These are phyloP conservation scores for Hypoxylon sp. DNA, from an alignment of 2,329 filamentous ascomycete genomes.

Conservation along the genomic window DNA sequence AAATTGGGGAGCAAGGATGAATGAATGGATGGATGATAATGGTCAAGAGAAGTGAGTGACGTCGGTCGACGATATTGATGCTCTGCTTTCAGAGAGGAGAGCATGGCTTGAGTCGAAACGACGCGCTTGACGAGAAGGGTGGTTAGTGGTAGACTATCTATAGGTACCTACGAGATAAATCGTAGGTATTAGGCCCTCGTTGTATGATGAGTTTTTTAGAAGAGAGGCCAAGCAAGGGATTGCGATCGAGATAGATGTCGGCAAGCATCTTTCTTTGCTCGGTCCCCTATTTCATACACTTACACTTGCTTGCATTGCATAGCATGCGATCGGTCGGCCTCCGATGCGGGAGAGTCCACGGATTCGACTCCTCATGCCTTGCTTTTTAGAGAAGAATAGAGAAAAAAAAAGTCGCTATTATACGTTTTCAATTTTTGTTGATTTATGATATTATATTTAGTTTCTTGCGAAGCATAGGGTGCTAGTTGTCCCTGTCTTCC, in stretches of 20 bases:
- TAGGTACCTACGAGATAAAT: no score
- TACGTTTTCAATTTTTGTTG: not conserved
- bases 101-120: no score
- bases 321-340: conserved; percentile 21
- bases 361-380: conserved; percentile 16
- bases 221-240: conserved; percentile 11
- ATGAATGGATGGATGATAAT: not conserved
- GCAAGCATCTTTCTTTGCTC: no score
- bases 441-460: conserved; percentile 1
- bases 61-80: not conserved
- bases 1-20: not conserved
- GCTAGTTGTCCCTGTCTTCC: no score
- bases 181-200: no score
- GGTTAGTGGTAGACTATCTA: no score
- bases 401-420: conserved; percentile 1
- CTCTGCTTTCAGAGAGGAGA: not conserved
- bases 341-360: conserved; percentile 15
- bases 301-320: conserved; percentile 16
- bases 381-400: conserved; percentile 27
- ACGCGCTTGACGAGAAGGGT: no score
- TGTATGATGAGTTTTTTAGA: conserved; percentile 14
- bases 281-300: no score
- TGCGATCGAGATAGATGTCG: no score
- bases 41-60: no score
- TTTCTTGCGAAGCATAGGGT: no score